Evolutionary conservation across 2,329 filamentous ascomycete species (phyloP), one percentile per base, ranked within the genome.

Genomic region (Penicillium sp.): DNA sequence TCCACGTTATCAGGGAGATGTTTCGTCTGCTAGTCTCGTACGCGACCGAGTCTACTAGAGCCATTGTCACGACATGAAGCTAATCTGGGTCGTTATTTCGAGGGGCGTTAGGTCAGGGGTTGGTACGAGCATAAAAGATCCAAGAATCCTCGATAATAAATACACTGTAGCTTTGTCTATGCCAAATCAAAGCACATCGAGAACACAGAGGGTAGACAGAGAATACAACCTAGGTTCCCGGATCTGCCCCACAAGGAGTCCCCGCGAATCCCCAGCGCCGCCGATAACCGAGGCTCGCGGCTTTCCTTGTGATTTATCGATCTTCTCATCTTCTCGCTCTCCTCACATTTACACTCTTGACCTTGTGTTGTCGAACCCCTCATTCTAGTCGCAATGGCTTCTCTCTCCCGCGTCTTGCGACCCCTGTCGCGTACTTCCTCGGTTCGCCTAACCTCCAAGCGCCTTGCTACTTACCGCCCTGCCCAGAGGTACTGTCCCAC

Each of bases 401-500:
- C 76, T 43, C 70, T 81, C 59, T 69, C 72, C 52, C 77, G 76
- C 60, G 68, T 70, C 16, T 63, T 80, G 63, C 74, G 77, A 54
- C 76, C 77, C 47, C 66, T 74, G 63, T 74, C 71, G 59, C 72
- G 72, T 61, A 70, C 65, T 54, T 59, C 69, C 49, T 67, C 72
- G 45, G 60, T 73, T 51, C 70, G 76, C 41, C 65, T 76, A 50
- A 64, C 70, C 45, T 61, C 74, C 10, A 72, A 70, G 67, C 66
- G 67, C 47, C 61, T 71, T 31, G 63, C 72, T 56, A 61, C 70
- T 6, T 67, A 60, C 53, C 72, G 72, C 52, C 65, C 74, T 54
- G 63, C 70, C 45, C 74, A 74, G 62, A 72, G 73, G 76, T 79
- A 69, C 36, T 58, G 65, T 39, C 21, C 21, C 12, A 15, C 41